Evolutionary conservation across 164 flowering plant genomes (phyloP).

Genomic region (Nelumbo lutea): DNA sequence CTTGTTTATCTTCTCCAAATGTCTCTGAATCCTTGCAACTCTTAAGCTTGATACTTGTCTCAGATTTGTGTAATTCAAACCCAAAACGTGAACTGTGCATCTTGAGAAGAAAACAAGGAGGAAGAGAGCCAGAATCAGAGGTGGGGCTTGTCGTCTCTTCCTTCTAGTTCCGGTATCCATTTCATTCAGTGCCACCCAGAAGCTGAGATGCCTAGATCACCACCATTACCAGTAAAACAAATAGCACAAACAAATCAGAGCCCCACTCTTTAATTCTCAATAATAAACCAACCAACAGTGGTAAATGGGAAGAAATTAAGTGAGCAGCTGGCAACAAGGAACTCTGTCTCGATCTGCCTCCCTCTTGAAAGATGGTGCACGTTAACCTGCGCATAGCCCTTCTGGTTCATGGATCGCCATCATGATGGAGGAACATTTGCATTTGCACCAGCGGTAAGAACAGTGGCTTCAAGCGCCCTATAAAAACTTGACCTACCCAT

Average conservation of each 20-base stretch:
- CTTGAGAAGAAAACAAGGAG: conserved; percentile 11
- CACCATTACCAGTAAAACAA: conserved; percentile 31
- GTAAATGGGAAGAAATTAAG: conserved; percentile 12
- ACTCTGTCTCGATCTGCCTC: background rate
- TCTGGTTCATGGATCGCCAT: conserved; percentile 6
- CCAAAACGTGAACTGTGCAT: conserved; percentile 13
- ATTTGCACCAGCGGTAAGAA: conserved; percentile 13
- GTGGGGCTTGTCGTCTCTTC: conserved; percentile 22
- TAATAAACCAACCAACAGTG: conserved; percentile 16
- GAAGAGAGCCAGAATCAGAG: conserved; percentile 8
- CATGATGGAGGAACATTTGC: conserved; percentile 29
- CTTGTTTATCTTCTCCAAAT: conserved; percentile 62
- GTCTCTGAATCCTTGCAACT: conserved; percentile 54
- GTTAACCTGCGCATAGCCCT: conserved; percentile 22
- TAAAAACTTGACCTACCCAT: conserved; percentile 57
- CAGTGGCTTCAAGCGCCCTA: conserved; percentile 26
- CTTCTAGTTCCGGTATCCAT: conserved; percentile 23
- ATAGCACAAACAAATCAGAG: conserved; percentile 18
- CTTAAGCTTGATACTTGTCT: conserved; percentile 57
- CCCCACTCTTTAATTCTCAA: conserved; percentile 14
- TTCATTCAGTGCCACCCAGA: conserved; percentile 41
- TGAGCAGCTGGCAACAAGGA: conserved; percentile 15
- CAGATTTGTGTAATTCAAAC: conserved; percentile 46
- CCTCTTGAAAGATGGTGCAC: conserved; percentile 27
- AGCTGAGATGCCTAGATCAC: conserved; percentile 19